These are phyloP conservation scores for Chalciporus pseudorubinellus DNA, from an alignment of 768 basidiomycete species.

Conservation along the genomic window DNA sequence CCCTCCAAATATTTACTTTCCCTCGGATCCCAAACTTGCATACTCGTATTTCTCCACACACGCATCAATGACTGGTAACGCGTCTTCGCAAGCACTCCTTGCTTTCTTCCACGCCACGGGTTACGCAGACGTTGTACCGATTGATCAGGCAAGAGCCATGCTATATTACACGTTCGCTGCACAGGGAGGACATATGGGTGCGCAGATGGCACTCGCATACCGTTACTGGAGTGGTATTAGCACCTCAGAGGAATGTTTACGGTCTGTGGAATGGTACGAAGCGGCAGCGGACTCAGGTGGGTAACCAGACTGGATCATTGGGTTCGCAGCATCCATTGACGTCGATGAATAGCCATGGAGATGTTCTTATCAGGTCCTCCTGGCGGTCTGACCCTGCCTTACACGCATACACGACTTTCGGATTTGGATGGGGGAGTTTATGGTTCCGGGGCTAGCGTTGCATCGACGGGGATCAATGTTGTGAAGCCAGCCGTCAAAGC, in stretches of 20 bases:
- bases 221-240: slow-evolving; percentile 96
- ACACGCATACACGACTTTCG: slow-evolving; percentile 77
- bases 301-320: slow-evolving; percentile 26
- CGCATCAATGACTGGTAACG: slow-evolving; percentile 71
- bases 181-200: slow-evolving; percentile 79
- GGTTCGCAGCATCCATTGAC: background rate
- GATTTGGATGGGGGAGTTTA: slow-evolving; percentile 93
- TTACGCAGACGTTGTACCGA: slow-evolving; percentile 59
- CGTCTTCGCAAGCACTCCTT: slow-evolving; percentile 80
- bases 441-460: slow-evolving; percentile 91
- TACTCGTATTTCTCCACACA: slow-evolving; percentile 64
- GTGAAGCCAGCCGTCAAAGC: slow-evolving; percentile 80
- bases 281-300: slow-evolving; percentile 81
- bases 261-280: slow-evolving; percentile 87
- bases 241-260: slow-evolving; percentile 79
- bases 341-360: slow-evolving; percentile 58
- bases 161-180: slow-evolving; percentile 94
- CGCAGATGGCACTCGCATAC: slow-evolving; percentile 92
- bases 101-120: slow-evolving; percentile 91
- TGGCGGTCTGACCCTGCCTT: slow-evolving; percentile 83
- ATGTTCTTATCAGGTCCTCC: slow-evolving; percentile 84
- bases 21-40: slow-evolving; percentile 57
- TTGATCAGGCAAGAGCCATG: slow-evolving; percentile 79
- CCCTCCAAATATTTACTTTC: slow-evolving; percentile 68
- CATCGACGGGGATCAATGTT: slow-evolving; percentile 77